phyloP scores from a whole-genome alignment of 2,329 filamentous ascomycete species.

The Teratosphaeriaceae sp. region DNA sequence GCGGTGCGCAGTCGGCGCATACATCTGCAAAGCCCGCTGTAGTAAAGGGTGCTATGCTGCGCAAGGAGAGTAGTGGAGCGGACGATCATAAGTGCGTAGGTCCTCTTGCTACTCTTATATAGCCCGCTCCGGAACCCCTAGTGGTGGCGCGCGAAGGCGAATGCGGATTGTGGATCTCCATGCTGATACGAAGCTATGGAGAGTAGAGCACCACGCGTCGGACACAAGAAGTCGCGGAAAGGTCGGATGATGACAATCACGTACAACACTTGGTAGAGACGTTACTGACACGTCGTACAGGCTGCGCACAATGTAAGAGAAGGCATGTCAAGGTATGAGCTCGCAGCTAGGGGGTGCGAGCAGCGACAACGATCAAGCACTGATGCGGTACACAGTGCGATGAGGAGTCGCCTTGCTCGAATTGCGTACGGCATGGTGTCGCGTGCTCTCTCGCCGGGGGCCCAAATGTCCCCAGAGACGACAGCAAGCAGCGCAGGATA shows the following conservation, averaged over 20 bases:
- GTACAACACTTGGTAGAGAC: background rate
- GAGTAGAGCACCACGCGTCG: slow-evolving; percentile 22
- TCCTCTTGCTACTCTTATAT: slow-evolving; percentile 2
- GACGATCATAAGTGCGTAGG: slow-evolving; percentile 8
- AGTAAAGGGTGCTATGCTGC: background rate
- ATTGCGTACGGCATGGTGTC: slow-evolving; percentile 25
- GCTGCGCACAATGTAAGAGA: slow-evolving; percentile 28
- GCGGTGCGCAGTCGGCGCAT: slow-evolving; percentile 3
- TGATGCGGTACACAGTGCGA: slow-evolving; percentile 20
- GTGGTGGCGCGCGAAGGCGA: slow-evolving; percentile 1
- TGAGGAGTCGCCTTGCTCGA: slow-evolving; percentile 25
- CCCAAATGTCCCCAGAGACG: slow-evolving; percentile 23
- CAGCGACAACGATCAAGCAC: background rate
- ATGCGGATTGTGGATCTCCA: background rate
- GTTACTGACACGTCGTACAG: slow-evolving; percentile 8
- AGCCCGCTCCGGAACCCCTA: background rate
- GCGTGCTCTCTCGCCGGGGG: slow-evolving; percentile 27
- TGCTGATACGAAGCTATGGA: slow-evolving; percentile 5
- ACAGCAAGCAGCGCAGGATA: slow-evolving; percentile 17
- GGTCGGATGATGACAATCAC: background rate
- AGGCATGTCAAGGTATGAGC: slow-evolving; percentile 27
- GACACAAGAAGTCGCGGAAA: slow-evolving; percentile 12
- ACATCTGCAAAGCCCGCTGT: slow-evolving; percentile 1
- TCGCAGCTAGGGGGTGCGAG: background rate
- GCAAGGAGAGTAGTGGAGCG: background rate